Evolutionary conservation across 345 rosid genomes (phyloP).

Genomic region (Euphorbia pulcherrima): DNA sequence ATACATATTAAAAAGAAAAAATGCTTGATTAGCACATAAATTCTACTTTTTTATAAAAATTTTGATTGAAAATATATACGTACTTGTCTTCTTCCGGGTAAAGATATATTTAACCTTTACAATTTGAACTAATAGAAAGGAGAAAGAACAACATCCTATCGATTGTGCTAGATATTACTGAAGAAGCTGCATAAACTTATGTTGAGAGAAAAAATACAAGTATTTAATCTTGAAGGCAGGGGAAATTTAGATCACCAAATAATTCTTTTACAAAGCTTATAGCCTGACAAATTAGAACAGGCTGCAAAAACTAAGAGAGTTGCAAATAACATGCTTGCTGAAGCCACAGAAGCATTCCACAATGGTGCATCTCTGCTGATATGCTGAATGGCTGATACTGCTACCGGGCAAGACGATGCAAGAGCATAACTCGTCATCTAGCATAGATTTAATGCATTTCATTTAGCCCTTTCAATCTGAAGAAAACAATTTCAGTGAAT

Average conservation of each 20-base stretch:
- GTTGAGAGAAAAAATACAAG: no score
- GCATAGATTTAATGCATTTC: slow-evolving; percentile 1
- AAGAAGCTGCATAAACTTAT: no score
- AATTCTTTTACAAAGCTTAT: slow-evolving; percentile 84
- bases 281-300: slow-evolving; percentile 55
- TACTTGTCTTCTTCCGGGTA: no score
- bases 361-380: slow-evolving; percentile 29
- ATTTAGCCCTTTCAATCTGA: slow-evolving; percentile 5
- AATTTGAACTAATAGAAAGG: no score
- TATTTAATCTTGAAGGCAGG: not conserved
- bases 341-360: slow-evolving; percentile 38
- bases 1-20: no score
- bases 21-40: no score
- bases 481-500: no score
- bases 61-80: no score
- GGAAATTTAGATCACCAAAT: slow-evolving; percentile 36
- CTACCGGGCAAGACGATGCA: slow-evolving; percentile 56
- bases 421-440: slow-evolving; percentile 65
- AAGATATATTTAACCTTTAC: no score
- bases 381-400: slow-evolving; percentile 39
- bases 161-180: no score
- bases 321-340: slow-evolving; percentile 45
- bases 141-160: no score
- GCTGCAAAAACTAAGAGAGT: slow-evolving; percentile 41
- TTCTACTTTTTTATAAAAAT: no score